phyloP scores from a whole-genome alignment of 192 early-diverging fungal species.

The Backusella sp. region DNA sequence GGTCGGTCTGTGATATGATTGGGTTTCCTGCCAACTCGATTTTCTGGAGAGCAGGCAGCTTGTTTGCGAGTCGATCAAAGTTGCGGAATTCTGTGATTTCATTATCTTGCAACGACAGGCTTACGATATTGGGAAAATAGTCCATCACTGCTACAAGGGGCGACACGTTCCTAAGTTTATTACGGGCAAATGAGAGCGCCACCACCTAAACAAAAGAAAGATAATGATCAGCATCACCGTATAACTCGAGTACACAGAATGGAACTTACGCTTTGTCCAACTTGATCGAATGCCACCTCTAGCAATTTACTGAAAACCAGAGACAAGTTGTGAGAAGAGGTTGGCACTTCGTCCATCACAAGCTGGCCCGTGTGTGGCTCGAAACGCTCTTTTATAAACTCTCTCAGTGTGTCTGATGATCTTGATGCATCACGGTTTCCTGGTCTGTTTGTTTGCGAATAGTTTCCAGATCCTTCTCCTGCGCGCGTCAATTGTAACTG shows the following conservation, averaged over 20 bases:
- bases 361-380: constrained; percentile 12
- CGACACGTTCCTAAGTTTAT: constrained; percentile 27
- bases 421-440: not conserved
- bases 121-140: constrained; percentile 41
- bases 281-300: constrained; percentile 8
- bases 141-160: constrained; percentile 29
- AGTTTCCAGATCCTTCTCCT: not conserved
- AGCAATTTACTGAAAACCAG: constrained; percentile 1
- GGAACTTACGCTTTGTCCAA: constrained; percentile 14
- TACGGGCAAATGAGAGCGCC: constrained; percentile 42
- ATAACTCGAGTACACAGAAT: not conserved
- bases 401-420: not conserved
- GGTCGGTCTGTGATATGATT: constrained; percentile 24
- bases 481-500: not conserved
- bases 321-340: constrained; percentile 2
- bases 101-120: constrained; percentile 48
- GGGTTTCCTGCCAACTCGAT: constrained; percentile 43
- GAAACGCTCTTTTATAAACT: constrained; percentile 28
- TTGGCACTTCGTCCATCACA: constrained; percentile 26
- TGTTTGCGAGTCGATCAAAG: constrained; percentile 33
- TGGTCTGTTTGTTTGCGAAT: not conserved
- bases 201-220: constrained; percentile 18
- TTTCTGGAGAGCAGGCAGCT: constrained; percentile 17
- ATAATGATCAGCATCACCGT: not conserved
- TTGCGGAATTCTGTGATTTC: constrained; percentile 31